These are phyloP conservation scores for Plasmodium vivax DNA, from an alignment of 169 alveolate genomes.

Conservation along the genomic window DNA sequence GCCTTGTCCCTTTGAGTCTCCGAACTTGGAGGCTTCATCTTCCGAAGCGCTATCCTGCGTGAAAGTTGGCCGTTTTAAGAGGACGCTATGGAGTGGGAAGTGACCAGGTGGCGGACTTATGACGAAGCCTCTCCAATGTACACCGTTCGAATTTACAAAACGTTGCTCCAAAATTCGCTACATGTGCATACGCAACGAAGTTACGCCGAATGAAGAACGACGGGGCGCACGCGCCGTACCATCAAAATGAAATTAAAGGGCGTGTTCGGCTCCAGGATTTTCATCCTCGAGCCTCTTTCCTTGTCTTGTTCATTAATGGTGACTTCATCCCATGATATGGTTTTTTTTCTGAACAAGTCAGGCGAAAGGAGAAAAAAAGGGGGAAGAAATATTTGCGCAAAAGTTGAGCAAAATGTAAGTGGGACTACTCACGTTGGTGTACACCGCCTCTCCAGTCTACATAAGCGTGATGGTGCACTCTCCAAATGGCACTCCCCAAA, in stretches of 20 bases:
- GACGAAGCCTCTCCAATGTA: no score
- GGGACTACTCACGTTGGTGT: background rate
- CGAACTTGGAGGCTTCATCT: slow-evolving; percentile 72
- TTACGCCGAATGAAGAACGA: background rate
- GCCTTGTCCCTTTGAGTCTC: slow-evolving; percentile 58
- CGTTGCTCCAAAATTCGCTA: background rate
- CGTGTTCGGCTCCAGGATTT: slow-evolving; percentile 87
- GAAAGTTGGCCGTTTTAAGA: background rate
- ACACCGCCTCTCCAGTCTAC: background rate
- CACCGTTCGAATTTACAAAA: no score
- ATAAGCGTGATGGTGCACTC: background rate
- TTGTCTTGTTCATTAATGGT: slow-evolving; percentile 88
- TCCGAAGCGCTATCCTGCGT: slow-evolving; percentile 75
- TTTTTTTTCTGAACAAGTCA: slow-evolving; percentile 70
- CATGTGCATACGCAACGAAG: background rate
- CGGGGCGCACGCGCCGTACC: slow-evolving; percentile 40
- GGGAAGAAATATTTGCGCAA: background rate
- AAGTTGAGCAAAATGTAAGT: background rate
- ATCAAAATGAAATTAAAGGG: slow-evolving; percentile 83
- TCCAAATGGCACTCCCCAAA: background rate
- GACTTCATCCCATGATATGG: slow-evolving; percentile 88
- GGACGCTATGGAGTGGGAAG: background rate
- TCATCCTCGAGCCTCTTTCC: slow-evolving; percentile 87
- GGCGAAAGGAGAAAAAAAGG: slow-evolving; percentile 1
- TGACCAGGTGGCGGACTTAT: background rate